phyloP scores from a whole-genome alignment of 1,284 basidiomycete species.

The Filobasidium uniguttulatum region DNA sequence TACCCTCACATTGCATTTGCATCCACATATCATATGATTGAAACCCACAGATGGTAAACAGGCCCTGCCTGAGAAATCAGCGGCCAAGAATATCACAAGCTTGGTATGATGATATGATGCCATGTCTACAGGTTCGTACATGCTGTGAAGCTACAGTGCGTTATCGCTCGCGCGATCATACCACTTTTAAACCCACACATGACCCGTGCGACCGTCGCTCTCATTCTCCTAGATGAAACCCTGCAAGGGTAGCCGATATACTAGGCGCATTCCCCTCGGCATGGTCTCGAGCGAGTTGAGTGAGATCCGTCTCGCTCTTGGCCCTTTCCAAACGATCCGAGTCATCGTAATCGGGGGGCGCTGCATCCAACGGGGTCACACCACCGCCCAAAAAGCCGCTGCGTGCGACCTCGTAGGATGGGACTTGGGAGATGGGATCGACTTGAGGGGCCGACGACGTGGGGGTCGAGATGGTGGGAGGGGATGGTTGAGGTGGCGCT shows the following conservation, averaged over 20 bases:
- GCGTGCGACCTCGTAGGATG: conserved; percentile 60
- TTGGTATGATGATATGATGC: too few relatives aligned
- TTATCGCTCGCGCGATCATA: too few relatives aligned
- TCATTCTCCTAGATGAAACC: not conserved
- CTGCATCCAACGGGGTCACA: conserved; percentile 64
- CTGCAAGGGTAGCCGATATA: conserved; percentile 3
- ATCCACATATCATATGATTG: too few relatives aligned
- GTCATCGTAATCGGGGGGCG: conserved; percentile 70
- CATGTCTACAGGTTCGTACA: too few relatives aligned
- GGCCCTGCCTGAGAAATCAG: too few relatives aligned
- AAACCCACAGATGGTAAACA: too few relatives aligned
- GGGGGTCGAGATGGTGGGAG: not conserved
- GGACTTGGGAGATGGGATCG: conserved; percentile 46
- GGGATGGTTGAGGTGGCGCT: too few relatives aligned
- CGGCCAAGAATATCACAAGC: too few relatives aligned
- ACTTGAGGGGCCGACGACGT: conserved; percentile 8
- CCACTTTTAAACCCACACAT: too few relatives aligned
- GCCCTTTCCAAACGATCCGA: conserved; percentile 29
- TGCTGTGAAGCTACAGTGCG: too few relatives aligned
- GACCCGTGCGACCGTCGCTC: not conserved
- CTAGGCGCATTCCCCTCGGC: conserved; percentile 8
- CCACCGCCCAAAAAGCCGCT: conserved; percentile 71
- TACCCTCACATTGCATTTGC: too few relatives aligned
- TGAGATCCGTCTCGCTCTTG: conserved; percentile 19
- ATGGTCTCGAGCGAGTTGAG: conserved; percentile 4